Evolutionary conservation across 2,329 filamentous ascomycete species (phyloP).

Genomic region (Monosporascus ibericus): DNA sequence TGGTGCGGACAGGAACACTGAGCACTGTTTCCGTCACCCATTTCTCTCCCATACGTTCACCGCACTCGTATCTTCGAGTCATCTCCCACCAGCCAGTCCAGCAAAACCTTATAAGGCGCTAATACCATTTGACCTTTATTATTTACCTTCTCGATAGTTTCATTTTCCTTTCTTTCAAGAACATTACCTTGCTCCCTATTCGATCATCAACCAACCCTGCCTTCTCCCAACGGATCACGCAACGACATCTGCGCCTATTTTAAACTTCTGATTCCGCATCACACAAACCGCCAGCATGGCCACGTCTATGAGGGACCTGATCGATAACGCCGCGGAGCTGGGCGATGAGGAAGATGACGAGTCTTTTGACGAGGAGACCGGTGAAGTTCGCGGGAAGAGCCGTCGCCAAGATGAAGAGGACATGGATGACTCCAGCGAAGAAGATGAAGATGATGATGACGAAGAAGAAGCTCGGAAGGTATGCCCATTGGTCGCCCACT

Average conservation of each 20-base stretch:
- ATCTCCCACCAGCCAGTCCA: too few species aligned
- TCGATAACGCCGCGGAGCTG: constrained; percentile 80
- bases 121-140: too few species aligned
- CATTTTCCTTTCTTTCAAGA: too few species aligned
- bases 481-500: constrained; percentile 19
- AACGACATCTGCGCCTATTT: background rate
- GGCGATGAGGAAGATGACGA: constrained; percentile 83
- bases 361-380: constrained; percentile 72
- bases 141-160: too few species aligned
- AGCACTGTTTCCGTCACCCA: too few species aligned
- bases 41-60: too few species aligned
- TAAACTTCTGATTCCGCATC: background rate
- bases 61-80: too few species aligned
- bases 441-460: constrained; percentile 89
- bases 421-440: constrained; percentile 81
- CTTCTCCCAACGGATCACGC: too few species aligned
- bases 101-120: too few species aligned
- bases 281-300: constrained; percentile 44
- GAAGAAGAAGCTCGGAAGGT: constrained; percentile 77
- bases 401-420: constrained; percentile 34
- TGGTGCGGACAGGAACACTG: too few species aligned
- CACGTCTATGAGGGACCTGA: constrained; percentile 63
- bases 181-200: background rate
- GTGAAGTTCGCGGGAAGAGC: constrained; percentile 45
- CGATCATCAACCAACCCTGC: background rate